phyloP scores from a whole-genome alignment of 805 yeast genomes.

The Hermanozyma aechmeae region DNA sequence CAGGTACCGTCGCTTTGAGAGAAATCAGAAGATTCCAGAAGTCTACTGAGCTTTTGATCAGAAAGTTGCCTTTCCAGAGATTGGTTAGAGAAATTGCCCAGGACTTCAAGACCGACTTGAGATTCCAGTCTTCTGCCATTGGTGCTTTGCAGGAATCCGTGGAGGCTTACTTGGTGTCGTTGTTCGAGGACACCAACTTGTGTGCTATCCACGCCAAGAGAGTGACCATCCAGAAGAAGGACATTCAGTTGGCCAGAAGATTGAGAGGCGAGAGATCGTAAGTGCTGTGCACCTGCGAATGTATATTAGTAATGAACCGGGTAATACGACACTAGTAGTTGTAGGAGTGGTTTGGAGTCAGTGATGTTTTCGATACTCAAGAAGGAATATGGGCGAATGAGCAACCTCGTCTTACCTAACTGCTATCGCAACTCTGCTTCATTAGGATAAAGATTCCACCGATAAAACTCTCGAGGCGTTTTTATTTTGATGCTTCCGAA shows the following conservation, averaged over 20 bases:
- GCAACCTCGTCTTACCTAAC: too few species aligned
- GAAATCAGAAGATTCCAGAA: conserved; percentile 97
- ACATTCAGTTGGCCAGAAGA: conserved; percentile 95
- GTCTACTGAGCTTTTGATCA: conserved; percentile 87
- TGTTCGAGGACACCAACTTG: conserved; percentile 96
- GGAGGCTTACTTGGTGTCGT: conserved; percentile 93
- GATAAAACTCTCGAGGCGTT: too few species aligned
- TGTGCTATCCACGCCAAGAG: conserved; percentile 99
- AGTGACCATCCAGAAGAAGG: conserved; percentile 97
- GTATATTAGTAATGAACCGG: too few species aligned
- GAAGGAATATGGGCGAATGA: too few species aligned
- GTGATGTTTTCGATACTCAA: too few species aligned
- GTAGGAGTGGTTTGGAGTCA: too few species aligned
- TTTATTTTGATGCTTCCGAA: too few species aligned
- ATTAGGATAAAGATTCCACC: too few species aligned
- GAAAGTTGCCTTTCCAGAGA: conserved; percentile 97
- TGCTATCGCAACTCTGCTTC: too few species aligned
- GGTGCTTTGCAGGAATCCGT: conserved; percentile 98
- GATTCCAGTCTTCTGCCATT: conserved; percentile 96
- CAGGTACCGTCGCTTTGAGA: conserved; percentile 94
- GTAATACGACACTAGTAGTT: too few species aligned
- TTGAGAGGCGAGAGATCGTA: conserved; percentile 94
- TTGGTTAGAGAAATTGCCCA: conserved; percentile 93
- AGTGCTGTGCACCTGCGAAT: too few species aligned
- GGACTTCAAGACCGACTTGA: conserved; percentile 85